Base-by-base conservation (phyloP, 2,329 filamentous ascomycete species). In the Hyphodiscus sp. region DNA sequence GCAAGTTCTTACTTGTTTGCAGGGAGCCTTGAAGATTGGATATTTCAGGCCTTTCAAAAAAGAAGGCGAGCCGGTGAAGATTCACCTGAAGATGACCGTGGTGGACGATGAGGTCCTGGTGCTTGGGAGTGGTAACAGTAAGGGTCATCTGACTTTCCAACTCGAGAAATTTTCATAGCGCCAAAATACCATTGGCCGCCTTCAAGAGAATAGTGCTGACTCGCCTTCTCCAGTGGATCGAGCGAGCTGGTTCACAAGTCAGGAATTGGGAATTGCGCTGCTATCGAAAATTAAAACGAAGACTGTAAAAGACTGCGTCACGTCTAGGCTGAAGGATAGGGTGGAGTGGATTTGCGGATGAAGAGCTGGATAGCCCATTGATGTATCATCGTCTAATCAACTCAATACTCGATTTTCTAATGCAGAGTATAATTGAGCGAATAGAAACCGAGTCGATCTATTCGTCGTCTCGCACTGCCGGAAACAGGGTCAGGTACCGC, bases 161-260 rank as follows among this genome's bases (percentile, higher is more conserved):
- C 23, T 26, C 4, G 4, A 26, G 23, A 26, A 3, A 3, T 26
- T 26, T 26, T 26, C 23, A 26, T 26, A 26, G 4, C 8, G 8
- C 23, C 8, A 4, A 26, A 8, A 26, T 26, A 8, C 23, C 23
- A 26, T 26, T 26, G 4, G 8, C 23, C 8, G n/a, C 23, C 23
- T 26, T 26, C 23, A 26, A 4, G 3, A 26, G 23, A 8, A 26
- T 26, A 26, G 4, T 26, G 23, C 23, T 26, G 23, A 26, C 23
- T 26, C 4, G 23, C 23, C 23, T 3, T 26, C 23, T 26, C 8
- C 8, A 26, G 23, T 91, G 76, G 89, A 95, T 70, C 79, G 89
- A 1, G 88, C 89, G 8, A 91, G 87, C 66, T 94, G 87, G 87
- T 91, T 82, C 69, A 94, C 89, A 5, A 91, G 87, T 67, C 89